Evolutionary conservation across 176 grass and related monocot genomes (phyloP).

Genomic region (Aegilops bicornis): DNA sequence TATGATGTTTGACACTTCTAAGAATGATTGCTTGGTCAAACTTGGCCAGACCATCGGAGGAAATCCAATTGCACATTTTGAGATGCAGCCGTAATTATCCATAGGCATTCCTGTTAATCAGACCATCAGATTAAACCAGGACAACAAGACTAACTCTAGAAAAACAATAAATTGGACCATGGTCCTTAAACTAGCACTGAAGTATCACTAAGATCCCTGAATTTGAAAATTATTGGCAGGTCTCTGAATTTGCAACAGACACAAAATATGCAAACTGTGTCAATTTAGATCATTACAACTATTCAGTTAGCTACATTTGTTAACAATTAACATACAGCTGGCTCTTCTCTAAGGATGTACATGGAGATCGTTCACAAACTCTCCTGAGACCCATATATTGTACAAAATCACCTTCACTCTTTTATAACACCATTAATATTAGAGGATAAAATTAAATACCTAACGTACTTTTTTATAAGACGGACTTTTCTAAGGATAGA

Average conservation of each 20-base stretch:
- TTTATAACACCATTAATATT: slow-evolving; percentile 25
- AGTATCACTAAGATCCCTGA: neutral
- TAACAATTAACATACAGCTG: neutral
- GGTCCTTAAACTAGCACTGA: neutral
- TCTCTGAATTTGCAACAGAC: neutral
- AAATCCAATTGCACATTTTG: slow-evolving; percentile 55
- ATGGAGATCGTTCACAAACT: slow-evolving; percentile 1
- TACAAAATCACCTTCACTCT: slow-evolving; percentile 19
- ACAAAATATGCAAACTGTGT: neutral
- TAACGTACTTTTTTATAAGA: slow-evolving; percentile 66
- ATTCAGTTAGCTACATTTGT: neutral
- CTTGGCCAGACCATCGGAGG: slow-evolving; percentile 47
- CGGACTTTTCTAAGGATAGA: slow-evolving; percentile 57
- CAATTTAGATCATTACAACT: neutral
- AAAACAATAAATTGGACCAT: neutral
- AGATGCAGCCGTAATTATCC: slow-evolving; percentile 67
- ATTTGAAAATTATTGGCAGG: neutral
- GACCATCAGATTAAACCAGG: slow-evolving; percentile 25
- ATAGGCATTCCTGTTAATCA: slow-evolving; percentile 70
- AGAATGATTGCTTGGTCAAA: slow-evolving; percentile 77
- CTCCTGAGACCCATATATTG: slow-evolving; percentile 58
- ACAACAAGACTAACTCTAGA: neutral
- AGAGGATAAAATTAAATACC: slow-evolving; percentile 9
- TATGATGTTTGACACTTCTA: no score
- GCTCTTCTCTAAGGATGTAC: slow-evolving; percentile 55